Evolutionary conservation across 179 eudicot genomes (phyloP), one percentile per base, ranked within the genome.

Genomic region (Actinidia arguta): DNA sequence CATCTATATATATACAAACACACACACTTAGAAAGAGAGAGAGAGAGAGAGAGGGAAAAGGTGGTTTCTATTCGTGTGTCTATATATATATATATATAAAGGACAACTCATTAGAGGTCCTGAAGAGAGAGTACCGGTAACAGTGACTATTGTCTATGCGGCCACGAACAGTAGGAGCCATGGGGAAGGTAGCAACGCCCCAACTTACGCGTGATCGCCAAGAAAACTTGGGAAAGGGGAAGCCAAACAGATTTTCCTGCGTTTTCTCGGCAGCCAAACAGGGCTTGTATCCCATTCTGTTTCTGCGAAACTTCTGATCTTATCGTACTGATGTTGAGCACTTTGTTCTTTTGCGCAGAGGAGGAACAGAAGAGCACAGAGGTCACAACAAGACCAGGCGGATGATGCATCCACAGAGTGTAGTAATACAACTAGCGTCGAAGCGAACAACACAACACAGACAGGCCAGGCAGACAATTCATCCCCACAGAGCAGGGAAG

Each of bases 131-230:
- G 46, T n/a, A n/a, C n/a, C n/a, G n/a, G n/a, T n/a, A n/a, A 20
- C 46, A 8, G 72, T 50, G 39, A 64, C 27, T 39, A 58, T 50
- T 63, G 25, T 78, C 72, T 25, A 17, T 8, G 54, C 13, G 31
- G 1, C 36, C 42, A 22, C 13, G n/a, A n/a, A n/a, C n/a, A n/a
- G 52, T 48, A 27, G 78, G 3, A 31, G 11, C 31, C 27, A 69
- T 69, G 67, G 55, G 39, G 13, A 80, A 69, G 76, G 82, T 69
- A 80, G 5, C 54, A 22, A 5, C 16, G 55, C 5, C 44, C n/a
- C 44, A 18, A 61, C 6, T 61, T 7, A 62, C 69, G 74, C 36
- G 51, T 79, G 82, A 66, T 68, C 54, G 64, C 75, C 18, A 48
- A 51, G 47, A 50, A 64, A 78, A 63, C 4, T 4, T 47, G 8